These are phyloP conservation scores for Skeletonema grethae DNA, from an alignment of 108 stramenopile genomes.

Conservation along the genomic window DNA sequence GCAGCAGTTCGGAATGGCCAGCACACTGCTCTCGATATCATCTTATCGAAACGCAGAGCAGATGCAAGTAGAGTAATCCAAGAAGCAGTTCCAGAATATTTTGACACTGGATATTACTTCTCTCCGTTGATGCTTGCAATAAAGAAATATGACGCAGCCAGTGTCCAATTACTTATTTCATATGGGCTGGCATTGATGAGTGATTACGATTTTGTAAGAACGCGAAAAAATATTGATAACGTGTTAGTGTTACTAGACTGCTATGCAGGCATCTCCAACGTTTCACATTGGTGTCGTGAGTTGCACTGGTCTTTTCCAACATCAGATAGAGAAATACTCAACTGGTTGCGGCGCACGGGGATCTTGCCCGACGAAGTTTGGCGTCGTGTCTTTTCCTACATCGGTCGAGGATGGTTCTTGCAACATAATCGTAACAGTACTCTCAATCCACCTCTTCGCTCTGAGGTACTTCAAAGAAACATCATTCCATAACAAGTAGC, in stretches of 20 bases:
- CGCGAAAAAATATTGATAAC: conserved; percentile 2
- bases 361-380: conserved; percentile 17
- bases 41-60: conserved; percentile 12
- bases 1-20: conserved; percentile 30
- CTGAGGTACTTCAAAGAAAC: too few species aligned
- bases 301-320: conserved; percentile 32
- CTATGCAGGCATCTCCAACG: conserved; percentile 15
- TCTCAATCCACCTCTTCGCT: too few species aligned
- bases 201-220: conserved; percentile 4
- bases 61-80: conserved; percentile 13
- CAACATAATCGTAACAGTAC: too few species aligned
- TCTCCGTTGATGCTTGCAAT: conserved; percentile 17
- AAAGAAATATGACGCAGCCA: conserved; percentile 6
- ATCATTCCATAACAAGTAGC: background rate
- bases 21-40: conserved; percentile 22
- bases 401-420: conserved; percentile 21
- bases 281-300: conserved; percentile 24
- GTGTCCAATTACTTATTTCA: conserved; percentile 16
- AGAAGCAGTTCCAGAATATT: background rate
- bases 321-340: conserved; percentile 19
- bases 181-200: conserved; percentile 1
- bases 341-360: conserved; percentile 22
- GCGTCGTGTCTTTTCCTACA: conserved; percentile 17
- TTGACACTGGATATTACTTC: conserved; percentile 9
- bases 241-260: background rate